Base-by-base conservation (phyloP, 73 alveolate species). In the Paramecium tetraurelia region DNA sequence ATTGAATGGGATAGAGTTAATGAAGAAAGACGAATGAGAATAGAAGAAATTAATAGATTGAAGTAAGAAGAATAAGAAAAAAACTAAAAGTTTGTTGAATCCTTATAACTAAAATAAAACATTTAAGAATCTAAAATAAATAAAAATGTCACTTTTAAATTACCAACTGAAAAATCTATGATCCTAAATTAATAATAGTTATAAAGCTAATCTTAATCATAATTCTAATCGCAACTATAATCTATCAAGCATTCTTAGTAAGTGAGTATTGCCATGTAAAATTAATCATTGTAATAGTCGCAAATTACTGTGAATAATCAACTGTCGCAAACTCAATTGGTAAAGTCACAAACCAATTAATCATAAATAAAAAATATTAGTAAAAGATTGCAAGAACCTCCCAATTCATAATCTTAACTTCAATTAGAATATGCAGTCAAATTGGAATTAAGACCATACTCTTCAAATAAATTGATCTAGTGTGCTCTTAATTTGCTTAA, bases 1-100 rank as follows among this genome's bases (percentile, higher is more conserved):
- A 80, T 80, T 27, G 90, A 80, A 80, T 80, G 90, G 90, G 90
- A 80, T 44, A 80, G 90, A 48, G 90, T 48, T 4, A 80, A 80
- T 43, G 90, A 80, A 48, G 70, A 80, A 41, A 80, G 57, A 80
- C 7, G 72, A 46, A 80, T 40, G 72, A 80, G 75, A 48, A 44
- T 80, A 22, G 90, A 80, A 48, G 90, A 80, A 80, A 18, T 31
- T 14, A 7, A 41, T 21, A 80, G 72, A 44, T 35, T 11, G 9
- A 80, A 80, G 14, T 44, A 44, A 43, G 90, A 80, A 48, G 70
- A 80, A 44, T 80, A 44, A 41, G 90, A 80, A 80, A 41, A 80
- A 46, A 80, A 80, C 16, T 22, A 43, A 46, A 31, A 80, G 35
- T 80, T 31, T 80, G 46, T 80, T 22, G 70, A 80, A 80, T 80